Evolutionary conservation across 805 yeast species (phyloP).

Genomic region (Metschnikowia noctiluminum): DNA sequence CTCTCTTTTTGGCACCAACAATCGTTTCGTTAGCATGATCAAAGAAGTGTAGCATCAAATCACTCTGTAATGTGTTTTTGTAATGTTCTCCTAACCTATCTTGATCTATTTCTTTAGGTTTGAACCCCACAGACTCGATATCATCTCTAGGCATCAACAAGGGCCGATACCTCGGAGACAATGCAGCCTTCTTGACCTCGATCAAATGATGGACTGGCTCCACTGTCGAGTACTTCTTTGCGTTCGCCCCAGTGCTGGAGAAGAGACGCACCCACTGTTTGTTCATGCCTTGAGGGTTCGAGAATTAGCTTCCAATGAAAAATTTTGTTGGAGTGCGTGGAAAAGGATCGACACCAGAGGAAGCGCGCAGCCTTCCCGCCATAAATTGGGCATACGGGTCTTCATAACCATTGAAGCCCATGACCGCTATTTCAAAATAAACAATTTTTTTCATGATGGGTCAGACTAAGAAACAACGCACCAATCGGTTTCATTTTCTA

Average conservation of each 20-base stretch:
- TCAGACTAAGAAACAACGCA: no score
- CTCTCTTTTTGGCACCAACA: conserved; percentile 68
- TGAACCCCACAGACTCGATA: conserved; percentile 73
- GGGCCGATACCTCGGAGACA: conserved; percentile 73
- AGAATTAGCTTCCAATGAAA: conserved; percentile 8
- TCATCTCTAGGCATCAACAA: conserved; percentile 67
- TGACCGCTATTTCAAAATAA: no score
- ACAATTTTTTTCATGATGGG: no score
- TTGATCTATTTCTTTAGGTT: conserved; percentile 69
- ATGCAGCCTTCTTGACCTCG: conserved; percentile 64
- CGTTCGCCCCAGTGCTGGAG: conserved; percentile 48
- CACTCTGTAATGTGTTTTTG: conserved; percentile 67
- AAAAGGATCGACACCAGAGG: background rate
- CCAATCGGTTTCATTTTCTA: no score
- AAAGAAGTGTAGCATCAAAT: conserved; percentile 73
- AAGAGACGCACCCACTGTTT: conserved; percentile 29
- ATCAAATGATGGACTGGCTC: conserved; percentile 92
- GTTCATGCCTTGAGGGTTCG: conserved; percentile 13
- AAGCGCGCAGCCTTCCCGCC: conserved; percentile 3
- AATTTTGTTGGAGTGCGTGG: conserved; percentile 11
- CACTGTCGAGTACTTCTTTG: conserved; percentile 56
- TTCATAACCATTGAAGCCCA: no score
- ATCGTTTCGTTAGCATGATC: conserved; percentile 55
- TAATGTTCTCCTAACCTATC: conserved; percentile 81
- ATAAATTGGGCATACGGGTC: background rate